Base-by-base conservation (phyloP, 176 grass and related monocot species). In the Avena sativa region DNA sequence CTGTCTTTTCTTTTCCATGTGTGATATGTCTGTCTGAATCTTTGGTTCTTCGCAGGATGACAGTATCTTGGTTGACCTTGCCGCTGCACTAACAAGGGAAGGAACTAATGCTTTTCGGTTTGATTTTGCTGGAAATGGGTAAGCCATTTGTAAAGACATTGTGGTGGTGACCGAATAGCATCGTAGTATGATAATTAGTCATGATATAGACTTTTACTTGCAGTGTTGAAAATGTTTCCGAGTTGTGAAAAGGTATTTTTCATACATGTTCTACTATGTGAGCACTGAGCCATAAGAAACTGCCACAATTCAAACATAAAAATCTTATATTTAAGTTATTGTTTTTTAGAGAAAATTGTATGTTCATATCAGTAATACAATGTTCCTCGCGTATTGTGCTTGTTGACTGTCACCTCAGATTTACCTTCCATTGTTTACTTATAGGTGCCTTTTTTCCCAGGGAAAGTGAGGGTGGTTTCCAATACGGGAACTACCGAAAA, bases 111-210 rank as follows among this genome's bases (percentile, higher is more conserved):
- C 51, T 55, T 98, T 92, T 87, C 93, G 90, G 19, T 92, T 98
- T 88, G 96, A 98, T 94, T 98, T 98, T 94, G 71, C 92, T 36
- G 93, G 96, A 87, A 98, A 98, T 81, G 96, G 96, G 93, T 98
- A 94, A 87, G 86, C 51, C 17, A 44, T 28, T 68, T 26, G 49
- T 65, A 8, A 83, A 13, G 14, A 74, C 26, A 17, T 60, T 68
- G 20, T 52, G 25, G 68, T 87, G 40, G 11, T 5, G 16, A 84
- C 84, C 49, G 5, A 20, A 30, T 75, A 87, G 20, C 46, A 26
- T 59, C 3, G 38, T 74, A 56, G 1, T 43, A 43, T 43, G 40
- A 43, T 43, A 43, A 6, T 6, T 21, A 46, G 5, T 48, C 36
- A 2, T 63, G 20, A 52, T 77, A 1, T 0, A 26, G 34, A 80